phyloP scores from a whole-genome alignment of 805 yeast species.

The Yarrowia osloensis region DNA sequence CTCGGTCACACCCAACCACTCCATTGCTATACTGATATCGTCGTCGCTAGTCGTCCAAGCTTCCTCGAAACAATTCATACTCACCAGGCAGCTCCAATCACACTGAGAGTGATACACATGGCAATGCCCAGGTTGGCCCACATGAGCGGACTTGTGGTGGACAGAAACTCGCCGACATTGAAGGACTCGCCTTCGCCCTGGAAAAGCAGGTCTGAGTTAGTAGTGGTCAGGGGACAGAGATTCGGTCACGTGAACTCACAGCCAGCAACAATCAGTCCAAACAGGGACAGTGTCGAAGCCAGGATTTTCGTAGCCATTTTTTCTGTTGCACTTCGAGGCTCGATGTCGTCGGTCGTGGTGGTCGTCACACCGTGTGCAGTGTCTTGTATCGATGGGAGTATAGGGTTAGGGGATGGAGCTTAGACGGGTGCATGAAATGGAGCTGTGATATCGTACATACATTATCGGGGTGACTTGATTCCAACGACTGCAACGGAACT shows the following conservation, averaged over 20 bases:
- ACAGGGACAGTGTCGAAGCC: constrained; percentile 18
- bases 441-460: too few species aligned
- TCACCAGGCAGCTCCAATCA: constrained; percentile 95
- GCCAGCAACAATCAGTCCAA: constrained; percentile 16
- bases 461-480: neutral
- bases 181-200: constrained; percentile 91
- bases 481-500: too few species aligned
- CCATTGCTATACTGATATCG: neutral
- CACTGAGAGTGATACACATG: constrained; percentile 88
- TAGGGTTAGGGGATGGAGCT: constrained; percentile 6
- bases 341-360: constrained; percentile 8
- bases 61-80: neutral
- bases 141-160: constrained; percentile 88
- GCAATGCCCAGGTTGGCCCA: constrained; percentile 95
- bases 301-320: constrained; percentile 29
- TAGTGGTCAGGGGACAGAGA: neutral
- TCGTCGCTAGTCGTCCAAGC: neutral
- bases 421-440: neutral
- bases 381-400: constrained; percentile 9
- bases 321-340: neutral
- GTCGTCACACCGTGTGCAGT: neutral
- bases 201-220: constrained; percentile 51
- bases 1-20: too few species aligned
- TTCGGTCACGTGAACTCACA: constrained; percentile 1
- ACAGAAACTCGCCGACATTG: constrained; percentile 85